Evolutionary conservation across 2,329 filamentous ascomycete genomes (phyloP).

Genomic region (Clarireedia paspali): DNA sequence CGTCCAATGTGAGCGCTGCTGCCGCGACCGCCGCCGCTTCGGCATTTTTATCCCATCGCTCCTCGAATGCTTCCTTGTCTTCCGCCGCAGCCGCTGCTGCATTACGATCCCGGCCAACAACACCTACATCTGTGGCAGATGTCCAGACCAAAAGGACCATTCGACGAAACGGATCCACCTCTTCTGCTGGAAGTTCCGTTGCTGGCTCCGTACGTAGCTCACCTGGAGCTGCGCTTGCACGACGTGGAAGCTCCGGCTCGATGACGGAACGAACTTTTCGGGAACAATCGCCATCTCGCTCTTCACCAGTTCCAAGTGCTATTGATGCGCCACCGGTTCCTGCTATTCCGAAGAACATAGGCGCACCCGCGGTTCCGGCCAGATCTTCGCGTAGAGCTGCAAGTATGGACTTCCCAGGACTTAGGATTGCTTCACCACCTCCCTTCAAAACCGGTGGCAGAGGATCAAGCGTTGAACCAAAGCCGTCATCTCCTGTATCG

Average conservation of each 20-base stretch:
- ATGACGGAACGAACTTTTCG: constrained; percentile 89
- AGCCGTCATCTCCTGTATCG: constrained; percentile 5
- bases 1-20: constrained; percentile 58
- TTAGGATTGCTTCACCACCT: constrained; percentile 27
- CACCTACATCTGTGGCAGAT: constrained; percentile 71
- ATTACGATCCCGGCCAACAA: constrained; percentile 67
- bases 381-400: constrained; percentile 24
- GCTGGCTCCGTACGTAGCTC: constrained; percentile 33
- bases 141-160: constrained; percentile 82
- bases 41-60: constrained; percentile 65
- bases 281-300: constrained; percentile 57
- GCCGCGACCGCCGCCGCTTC: constrained; percentile 74
- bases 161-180: constrained; percentile 63
- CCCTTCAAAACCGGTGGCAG: constrained; percentile 23
- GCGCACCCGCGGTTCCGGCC: constrained; percentile 20
- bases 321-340: constrained; percentile 66
- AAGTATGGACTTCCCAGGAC: constrained; percentile 33
- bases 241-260: constrained; percentile 64
- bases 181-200: constrained; percentile 52
- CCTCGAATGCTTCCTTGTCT: constrained; percentile 61
- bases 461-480: constrained; percentile 26
- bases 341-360: constrained; percentile 51
- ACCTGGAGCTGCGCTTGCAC: constrained; percentile 43
- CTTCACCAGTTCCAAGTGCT: constrained; percentile 31
- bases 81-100: constrained; percentile 82